Percentiles rank a stretch among this genome's conserved stretches.
Evolutionary conservation across 352 stramenopile genomes (phyloP).

Genomic region (Globisporangium abappressorium): DNA sequence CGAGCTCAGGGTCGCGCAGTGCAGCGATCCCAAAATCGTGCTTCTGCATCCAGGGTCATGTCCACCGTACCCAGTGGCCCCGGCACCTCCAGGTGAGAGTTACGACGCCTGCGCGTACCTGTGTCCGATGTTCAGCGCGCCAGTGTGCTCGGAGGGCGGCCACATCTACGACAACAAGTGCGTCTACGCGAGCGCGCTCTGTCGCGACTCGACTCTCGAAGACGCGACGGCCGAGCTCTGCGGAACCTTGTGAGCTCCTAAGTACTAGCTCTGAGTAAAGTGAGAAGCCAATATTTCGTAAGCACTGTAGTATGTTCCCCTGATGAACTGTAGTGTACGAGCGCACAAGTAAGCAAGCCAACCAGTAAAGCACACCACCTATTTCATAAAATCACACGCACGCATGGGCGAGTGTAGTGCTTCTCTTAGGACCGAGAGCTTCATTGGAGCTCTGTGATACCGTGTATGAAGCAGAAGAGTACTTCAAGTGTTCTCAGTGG

Average conservation of each 20-base stretch:
- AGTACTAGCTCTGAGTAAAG: background rate
- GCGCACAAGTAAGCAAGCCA: no score
- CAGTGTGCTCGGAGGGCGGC: conserved; percentile 22
- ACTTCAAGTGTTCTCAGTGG: background rate
- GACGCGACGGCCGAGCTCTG: conserved; percentile 10
- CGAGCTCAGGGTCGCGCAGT: conserved; percentile 16
- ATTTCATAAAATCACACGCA: no score
- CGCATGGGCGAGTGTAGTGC: no score
- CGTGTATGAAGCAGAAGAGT: no score
- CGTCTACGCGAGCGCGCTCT: conserved; percentile 13
- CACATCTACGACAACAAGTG: conserved; percentile 25
- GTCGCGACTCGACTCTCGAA: conserved; percentile 11
- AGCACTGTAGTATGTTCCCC: background rate
- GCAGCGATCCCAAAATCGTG: conserved; percentile 1
- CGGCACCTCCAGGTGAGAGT: background rate
- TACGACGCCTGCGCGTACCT: conserved; percentile 16
- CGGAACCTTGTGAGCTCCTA: background rate
- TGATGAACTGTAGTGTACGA: background rate
- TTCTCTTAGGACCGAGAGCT: no score
- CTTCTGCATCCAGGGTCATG: background rate
- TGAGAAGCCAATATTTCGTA: background rate
- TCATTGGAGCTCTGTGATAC: no score
- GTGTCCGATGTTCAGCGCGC: conserved; percentile 17
- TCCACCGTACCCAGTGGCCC: background rate
- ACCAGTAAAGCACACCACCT: no score